Evolutionary conservation across 352 stramenopile genomes (phyloP).

Genomic region (Globisporangium splendens): DNA sequence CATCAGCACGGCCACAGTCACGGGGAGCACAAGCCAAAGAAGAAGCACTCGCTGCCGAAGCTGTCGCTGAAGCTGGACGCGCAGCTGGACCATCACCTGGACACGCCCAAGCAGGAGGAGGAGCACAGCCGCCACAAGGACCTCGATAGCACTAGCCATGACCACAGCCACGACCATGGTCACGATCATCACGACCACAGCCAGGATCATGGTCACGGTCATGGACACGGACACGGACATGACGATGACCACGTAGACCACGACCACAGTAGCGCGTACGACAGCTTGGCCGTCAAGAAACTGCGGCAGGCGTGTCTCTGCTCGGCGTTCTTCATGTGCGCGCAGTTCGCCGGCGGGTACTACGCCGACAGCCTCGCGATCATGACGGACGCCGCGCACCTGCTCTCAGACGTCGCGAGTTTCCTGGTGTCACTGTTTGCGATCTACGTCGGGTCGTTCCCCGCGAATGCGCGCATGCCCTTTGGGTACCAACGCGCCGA

Average conservation of each 20-base stretch:
- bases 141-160: slow-evolving; percentile 26
- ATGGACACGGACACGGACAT: slow-evolving; percentile 13
- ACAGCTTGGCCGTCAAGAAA: slow-evolving; percentile 57
- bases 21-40: neutral
- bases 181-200: slow-evolving; percentile 31
- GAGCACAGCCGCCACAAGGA: slow-evolving; percentile 7
- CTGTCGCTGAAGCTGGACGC: slow-evolving; percentile 17
- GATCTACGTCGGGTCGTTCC: slow-evolving; percentile 64
- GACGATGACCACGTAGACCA: slow-evolving; percentile 9
- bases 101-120: neutral
- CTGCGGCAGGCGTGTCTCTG: slow-evolving; percentile 73
- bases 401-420: slow-evolving; percentile 73
- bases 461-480: slow-evolving; percentile 66
- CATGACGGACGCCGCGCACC: slow-evolving; percentile 87
- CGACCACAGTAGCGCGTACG: slow-evolving; percentile 15
- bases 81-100: slow-evolving; percentile 13
- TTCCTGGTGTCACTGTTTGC: slow-evolving; percentile 84
- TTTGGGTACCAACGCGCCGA: slow-evolving; percentile 97
- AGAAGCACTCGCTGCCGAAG: slow-evolving; percentile 12
- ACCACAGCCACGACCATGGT: slow-evolving; percentile 33
- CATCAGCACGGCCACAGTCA: slow-evolving; percentile 3
- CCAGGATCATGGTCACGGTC: slow-evolving; percentile 26
- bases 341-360: slow-evolving; percentile 94
- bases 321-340: slow-evolving; percentile 93
- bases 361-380: slow-evolving; percentile 94